Base-by-base conservation (phyloP, 495 filamentous ascomycete genomes). In the Talaromyces thailandensis region DNA sequence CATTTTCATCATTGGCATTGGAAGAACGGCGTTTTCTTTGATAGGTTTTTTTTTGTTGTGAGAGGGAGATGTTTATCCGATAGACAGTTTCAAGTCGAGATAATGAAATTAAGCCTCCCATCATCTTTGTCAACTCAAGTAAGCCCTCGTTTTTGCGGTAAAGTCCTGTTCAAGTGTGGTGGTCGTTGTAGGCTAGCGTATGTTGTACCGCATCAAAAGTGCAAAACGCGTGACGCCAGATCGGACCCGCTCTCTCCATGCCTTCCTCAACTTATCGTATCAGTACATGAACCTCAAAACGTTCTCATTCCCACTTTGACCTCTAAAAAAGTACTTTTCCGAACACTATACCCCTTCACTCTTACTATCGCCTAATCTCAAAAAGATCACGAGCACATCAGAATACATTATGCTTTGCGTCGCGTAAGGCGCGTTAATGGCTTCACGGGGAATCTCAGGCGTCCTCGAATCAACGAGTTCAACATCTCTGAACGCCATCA, bases 1-100 rank as follows among this genome's bases (percentile, higher is more conserved):
- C 77, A 80, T 72, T 79, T 77, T 74, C 72, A 75, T 74, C 71
- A 73, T 67, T 74, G 75, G 76, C 75, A 76, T 73, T 70, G 76
- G 76, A 73, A 74, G 69, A 72, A 75, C 66, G 75, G 76, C 75
- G 75, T 77, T 79, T 76, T 45, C 64, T 35, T 56, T 57, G 26
- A 18, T 18, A 16, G 55, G 23, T 57, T 57, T 57, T 57, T 57
- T 57, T 57, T n/a, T 21, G 3, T 57, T 31, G 29, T 57, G 26
- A 18, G n/a, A 31, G 29, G 26, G 29, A 52, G 50, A 52, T 21
- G 12, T 14, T 55, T 21, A 4, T 23, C 28, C 25, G 16, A 28
- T 55, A 18, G 43, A 48, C 9, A 48, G 43, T 18, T 23, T 18
- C 43, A 48, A 9, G 16, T 21, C 16, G 43, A 48, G 43, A 48